These are phyloP conservation scores for Acer negundo DNA, from an alignment of 345 rosid species.

Conservation along the genomic window DNA sequence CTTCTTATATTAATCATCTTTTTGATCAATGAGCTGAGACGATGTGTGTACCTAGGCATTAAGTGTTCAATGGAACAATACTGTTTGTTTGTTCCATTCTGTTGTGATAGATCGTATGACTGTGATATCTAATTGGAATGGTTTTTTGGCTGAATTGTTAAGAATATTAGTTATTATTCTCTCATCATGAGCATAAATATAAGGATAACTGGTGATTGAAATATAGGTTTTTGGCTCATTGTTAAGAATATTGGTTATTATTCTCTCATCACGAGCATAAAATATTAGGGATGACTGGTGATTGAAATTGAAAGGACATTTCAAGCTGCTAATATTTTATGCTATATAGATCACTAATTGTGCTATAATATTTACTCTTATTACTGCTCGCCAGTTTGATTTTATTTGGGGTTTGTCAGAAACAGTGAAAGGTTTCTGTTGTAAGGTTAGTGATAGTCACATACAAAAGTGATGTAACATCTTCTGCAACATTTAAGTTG, in stretches of 20 bases:
- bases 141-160: conserved; percentile 4
- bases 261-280: not conserved
- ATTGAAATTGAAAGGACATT: not conserved
- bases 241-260: conserved; percentile 1
- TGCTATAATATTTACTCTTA: not conserved
- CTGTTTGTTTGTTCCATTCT: not conserved
- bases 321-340: not conserved
- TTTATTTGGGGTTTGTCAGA: not conserved
- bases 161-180: not conserved
- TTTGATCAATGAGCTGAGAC: not conserved
- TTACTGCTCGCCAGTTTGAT: not conserved
- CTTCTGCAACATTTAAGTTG: not conserved
- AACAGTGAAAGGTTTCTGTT: not conserved
- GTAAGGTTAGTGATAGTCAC: not conserved
- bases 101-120: not conserved
- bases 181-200: not conserved
- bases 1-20: not conserved
- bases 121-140: not conserved
- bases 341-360: not conserved
- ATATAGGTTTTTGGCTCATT: not conserved
- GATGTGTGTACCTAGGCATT: not conserved
- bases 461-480: not conserved
- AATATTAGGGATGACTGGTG: not conserved
- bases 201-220: not conserved
- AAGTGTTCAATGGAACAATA: not conserved